Base-by-base conservation (phyloP, 2,329 filamentous ascomycete species). In the Ceratocystis alfenasii region DNA sequence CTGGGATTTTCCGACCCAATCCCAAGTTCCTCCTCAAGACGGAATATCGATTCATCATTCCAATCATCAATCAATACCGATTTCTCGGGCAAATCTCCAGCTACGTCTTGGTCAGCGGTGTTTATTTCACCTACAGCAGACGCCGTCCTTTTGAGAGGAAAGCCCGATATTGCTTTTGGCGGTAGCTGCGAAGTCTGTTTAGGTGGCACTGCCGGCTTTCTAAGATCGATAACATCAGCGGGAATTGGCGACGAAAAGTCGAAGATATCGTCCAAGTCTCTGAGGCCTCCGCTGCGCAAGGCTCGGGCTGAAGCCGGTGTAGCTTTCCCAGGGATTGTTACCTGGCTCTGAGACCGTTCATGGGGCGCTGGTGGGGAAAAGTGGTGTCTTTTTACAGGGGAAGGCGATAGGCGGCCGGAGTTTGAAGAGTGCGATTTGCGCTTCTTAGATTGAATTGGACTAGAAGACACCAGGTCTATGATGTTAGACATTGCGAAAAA, bases 21-120 rank as follows among this genome's bases (percentile, higher is more conserved):
- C 3, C 48, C 28, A 7, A 63, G 25, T 10, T 48, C 20, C 33
- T 33, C 22, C 12, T 63, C 61, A 33, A 48, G 25, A 17, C 61
- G 44, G 20, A 63, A 63, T 46, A 63, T 48, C n/a, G 61, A 63
- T 25, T 63, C 61, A 8, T 63, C 61, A 17, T 63, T 48, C 61
- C 61, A 63, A 33, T 48, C 61, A 22, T 63, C 61, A 25, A 63
- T 46, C 41, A 63, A 8, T n/a, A 33, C 20, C 7, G 61, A n/a
- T 25, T 50, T 41, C n/a, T 63, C 61, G 20, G 61, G 7, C 8
- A 28, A 25, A 17, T 36, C 36, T 6, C 20, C 44, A 44, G 33
- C 22, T 17, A 33, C 44, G 45, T 62, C 48, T 36, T 7, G 12
- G 15, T 59, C 17, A 30, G 15, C 6, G 55, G 12, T 59, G 55